Base-by-base conservation (phyloP, 108 stramenopile genomes). In the Cyclotella atomus region DNA sequence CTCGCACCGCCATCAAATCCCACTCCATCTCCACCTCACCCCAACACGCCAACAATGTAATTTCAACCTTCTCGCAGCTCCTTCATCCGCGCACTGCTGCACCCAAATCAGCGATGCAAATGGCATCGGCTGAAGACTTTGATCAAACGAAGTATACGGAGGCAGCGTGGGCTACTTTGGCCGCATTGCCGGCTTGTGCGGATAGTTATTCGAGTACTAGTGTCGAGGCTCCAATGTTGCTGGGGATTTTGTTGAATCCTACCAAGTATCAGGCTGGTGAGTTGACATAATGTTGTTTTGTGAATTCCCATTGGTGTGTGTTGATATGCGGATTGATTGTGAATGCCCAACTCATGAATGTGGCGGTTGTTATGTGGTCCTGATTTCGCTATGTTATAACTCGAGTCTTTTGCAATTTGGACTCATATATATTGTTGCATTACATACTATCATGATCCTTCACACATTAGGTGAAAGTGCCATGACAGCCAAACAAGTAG, bases 221-320 rank as follows among this genome's bases (percentile, higher is more conserved):
- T 33, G 82, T 92, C 35, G 92, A 95, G 53, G 81, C 88, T 23
- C 86, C 86, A 8, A 82, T 90, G 77, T 64, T 95, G 19, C 47
- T 93, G 33, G 85, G 88, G 55, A 65, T 91, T n/a, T 52, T 95
- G 21, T 66, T 95, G 30, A 95, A 91, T 75, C 93, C 93, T 15
- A 60, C 70, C 56, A 90, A 89, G 57, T 90, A 94, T 57, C 74
- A 78, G 16, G 87, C 81, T 27, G 80, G 84, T 10, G 29, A 47
- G 64, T 34, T 43, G 38, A 1, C 4, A 41, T 24, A 1, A 8
- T 19, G 38, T n/a, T 17, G 3, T 41, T 41, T 2, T 41, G 14
- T 5, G 6, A 16, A n/a, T n/a, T 16, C 6, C 6, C 50, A 52
- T 41, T 41, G 38, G n/a, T 49, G 47, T 49, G 9, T n/a, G 47